These are phyloP conservation scores for Venustampulla echinocandica DNA, from an alignment of 495 filamentous ascomycete species.

Conservation along the genomic window DNA sequence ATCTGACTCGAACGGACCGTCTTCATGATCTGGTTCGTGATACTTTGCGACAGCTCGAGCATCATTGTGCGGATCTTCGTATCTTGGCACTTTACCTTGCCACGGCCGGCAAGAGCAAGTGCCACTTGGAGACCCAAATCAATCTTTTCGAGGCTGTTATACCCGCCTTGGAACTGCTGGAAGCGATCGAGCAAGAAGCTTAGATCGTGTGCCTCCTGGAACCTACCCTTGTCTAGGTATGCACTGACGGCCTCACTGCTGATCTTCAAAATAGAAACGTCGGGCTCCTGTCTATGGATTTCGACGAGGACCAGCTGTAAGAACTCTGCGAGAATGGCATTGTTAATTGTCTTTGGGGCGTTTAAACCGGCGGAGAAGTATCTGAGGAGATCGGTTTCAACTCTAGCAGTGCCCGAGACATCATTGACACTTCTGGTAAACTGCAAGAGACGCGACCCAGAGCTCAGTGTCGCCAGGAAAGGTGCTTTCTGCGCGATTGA, in stretches of 20 bases:
- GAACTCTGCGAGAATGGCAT: no score
- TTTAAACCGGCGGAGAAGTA: no score
- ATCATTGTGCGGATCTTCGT: conserved; percentile 36
- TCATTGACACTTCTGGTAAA: no score
- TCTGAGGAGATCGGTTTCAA: no score
- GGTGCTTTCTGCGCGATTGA: conserved; percentile 31
- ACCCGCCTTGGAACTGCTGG: conserved; percentile 43
- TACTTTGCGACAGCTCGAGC: conserved; percentile 42
- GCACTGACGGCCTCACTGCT: conserved; percentile 32
- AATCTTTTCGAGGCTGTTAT: conserved; percentile 38
- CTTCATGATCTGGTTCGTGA: conserved; percentile 43
- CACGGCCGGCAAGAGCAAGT: conserved; percentile 42
- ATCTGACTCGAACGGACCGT: conserved; percentile 40
- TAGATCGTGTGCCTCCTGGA: conserved; percentile 45
- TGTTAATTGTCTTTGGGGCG: no score
- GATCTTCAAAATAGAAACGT: conserved; percentile 25
- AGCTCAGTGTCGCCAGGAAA: conserved; percentile 39
- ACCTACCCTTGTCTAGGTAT: conserved; percentile 35
- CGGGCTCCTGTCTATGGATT: no score
- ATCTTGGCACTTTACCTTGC: conserved; percentile 31
- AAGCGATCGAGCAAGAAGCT: conserved; percentile 48
- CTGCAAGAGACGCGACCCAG: conserved; percentile 41
- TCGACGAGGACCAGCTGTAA: no score
- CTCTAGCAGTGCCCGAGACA: no score
- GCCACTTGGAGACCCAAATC: conserved; percentile 48